Conservation (phyloP, 106 monocot genomes). For the Apostasia shenzhenica region DNA sequence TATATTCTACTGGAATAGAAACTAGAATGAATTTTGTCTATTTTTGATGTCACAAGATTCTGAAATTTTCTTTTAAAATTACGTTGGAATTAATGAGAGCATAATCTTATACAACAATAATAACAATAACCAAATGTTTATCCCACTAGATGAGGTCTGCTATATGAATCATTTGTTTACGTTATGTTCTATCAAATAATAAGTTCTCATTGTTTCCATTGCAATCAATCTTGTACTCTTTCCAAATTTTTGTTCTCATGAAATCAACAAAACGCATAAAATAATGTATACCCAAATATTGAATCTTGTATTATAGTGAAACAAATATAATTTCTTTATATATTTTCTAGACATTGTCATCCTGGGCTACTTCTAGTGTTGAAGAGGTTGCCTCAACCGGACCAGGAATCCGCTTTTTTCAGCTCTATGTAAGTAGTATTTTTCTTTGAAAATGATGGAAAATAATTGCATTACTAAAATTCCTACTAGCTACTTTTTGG, state of each 20-base stretch:
- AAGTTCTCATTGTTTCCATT: too few relatives aligned
- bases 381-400: slow-evolving; percentile 82
- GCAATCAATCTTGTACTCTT: too few relatives aligned
- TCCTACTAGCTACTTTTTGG: too few relatives aligned
- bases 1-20: neutral
- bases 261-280: too few relatives aligned
- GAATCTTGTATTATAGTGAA: neutral
- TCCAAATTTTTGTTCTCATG: too few relatives aligned
- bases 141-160: neutral
- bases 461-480: neutral
- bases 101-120: neutral
- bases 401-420: slow-evolving; percentile 80
- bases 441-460: neutral
- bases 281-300: too few relatives aligned
- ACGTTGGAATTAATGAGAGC: too few relatives aligned
- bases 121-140: too few relatives aligned
- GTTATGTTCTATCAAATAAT: too few relatives aligned
- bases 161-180: neutral
- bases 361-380: slow-evolving; percentile 63
- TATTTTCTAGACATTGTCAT: slow-evolving; percentile 58
- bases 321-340: neutral
- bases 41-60: neutral
- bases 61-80: too few relatives aligned
- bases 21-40: neutral
- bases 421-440: slow-evolving; percentile 63